Percentiles rank a stretch among this genome's conserved stretches.
phyloP scores from a whole-genome alignment of 371 early-diverging fungal species.

The Syncephalastrum monosporum region DNA sequence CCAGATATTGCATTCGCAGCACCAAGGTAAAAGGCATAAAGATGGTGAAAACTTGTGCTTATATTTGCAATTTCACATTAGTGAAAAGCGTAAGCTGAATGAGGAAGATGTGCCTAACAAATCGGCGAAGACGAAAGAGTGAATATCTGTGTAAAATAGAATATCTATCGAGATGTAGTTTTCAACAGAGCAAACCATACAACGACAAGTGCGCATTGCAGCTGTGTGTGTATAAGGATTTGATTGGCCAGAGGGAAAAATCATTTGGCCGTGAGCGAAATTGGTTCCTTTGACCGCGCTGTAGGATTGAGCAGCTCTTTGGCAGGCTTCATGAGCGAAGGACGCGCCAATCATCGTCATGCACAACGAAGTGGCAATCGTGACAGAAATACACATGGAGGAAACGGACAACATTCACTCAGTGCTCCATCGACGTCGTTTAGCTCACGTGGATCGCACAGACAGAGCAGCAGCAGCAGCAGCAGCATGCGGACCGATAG shows the following conservation, averaged over 20 bases:
- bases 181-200: too few relatives aligned
- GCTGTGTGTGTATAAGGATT: too few relatives aligned
- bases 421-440: slow-evolving; percentile 1
- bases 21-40: slow-evolving; percentile 5
- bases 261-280: neutral
- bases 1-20: slow-evolving; percentile 55
- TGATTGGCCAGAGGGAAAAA: slow-evolving; percentile 5
- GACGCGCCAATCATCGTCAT: slow-evolving; percentile 2
- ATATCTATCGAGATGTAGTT: neutral
- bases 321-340: slow-evolving; percentile 37
- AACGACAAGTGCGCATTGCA: too few relatives aligned
- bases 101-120: slow-evolving; percentile 1
- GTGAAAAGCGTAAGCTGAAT: slow-evolving; percentile 27
- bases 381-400: slow-evolving; percentile 3
- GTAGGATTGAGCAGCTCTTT: slow-evolving; percentile 65
- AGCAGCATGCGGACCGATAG: too few relatives aligned
- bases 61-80: slow-evolving; percentile 5
- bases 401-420: neutral
- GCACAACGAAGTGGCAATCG: slow-evolving; percentile 53
- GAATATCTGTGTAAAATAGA: neutral
- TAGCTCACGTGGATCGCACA: too few relatives aligned
- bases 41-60: neutral
- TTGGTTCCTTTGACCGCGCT: slow-evolving; percentile 1
- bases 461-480: too few relatives aligned
- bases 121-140: slow-evolving; percentile 9